Percentiles rank a stretch among this genome's conserved stretches.
phyloP scores from a whole-genome alignment of 345 rosid species.

The Chamaenerion angustifolium region DNA sequence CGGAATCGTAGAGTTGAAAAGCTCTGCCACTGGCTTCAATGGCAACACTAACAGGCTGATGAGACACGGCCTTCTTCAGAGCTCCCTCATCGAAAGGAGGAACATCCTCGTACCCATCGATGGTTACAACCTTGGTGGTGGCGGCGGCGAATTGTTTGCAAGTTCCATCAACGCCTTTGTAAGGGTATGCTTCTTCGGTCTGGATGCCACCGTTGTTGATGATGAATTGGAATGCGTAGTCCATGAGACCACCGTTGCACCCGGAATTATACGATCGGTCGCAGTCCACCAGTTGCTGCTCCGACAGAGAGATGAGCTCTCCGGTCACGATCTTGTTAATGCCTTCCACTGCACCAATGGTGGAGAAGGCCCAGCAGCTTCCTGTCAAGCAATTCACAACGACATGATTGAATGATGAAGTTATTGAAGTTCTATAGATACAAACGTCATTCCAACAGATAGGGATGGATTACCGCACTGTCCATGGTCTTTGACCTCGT shows the following conservation, averaged over 20 bases:
- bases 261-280: slow-evolving; percentile 59
- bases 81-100: slow-evolving; percentile 38
- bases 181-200: slow-evolving; percentile 67
- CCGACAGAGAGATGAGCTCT: slow-evolving; percentile 53
- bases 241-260: slow-evolving; percentile 94
- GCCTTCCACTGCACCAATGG: slow-evolving; percentile 79
- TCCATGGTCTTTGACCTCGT: slow-evolving; percentile 70
- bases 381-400: slow-evolving; percentile 22
- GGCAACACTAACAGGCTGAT: slow-evolving; percentile 86
- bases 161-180: slow-evolving; percentile 30
- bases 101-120: slow-evolving; percentile 80
- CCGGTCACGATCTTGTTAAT: slow-evolving; percentile 81
- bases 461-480: slow-evolving; percentile 38
- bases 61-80: slow-evolving; percentile 57
- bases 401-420: neutral
- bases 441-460: neutral
- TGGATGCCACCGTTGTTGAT: slow-evolving; percentile 74
- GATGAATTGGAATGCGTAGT: slow-evolving; percentile 86
- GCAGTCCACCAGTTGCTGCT: slow-evolving; percentile 92
- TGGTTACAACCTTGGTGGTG: slow-evolving; percentile 59
- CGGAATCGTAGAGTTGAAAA: slow-evolving; percentile 71
- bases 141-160: slow-evolving; percentile 38
- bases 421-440: no score
- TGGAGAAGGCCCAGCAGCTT: slow-evolving; percentile 99
- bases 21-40: slow-evolving; percentile 82